Conservation (phyloP, 495 filamentous ascomycete species). For the Lasiosphaeriaceae sp. region DNA sequence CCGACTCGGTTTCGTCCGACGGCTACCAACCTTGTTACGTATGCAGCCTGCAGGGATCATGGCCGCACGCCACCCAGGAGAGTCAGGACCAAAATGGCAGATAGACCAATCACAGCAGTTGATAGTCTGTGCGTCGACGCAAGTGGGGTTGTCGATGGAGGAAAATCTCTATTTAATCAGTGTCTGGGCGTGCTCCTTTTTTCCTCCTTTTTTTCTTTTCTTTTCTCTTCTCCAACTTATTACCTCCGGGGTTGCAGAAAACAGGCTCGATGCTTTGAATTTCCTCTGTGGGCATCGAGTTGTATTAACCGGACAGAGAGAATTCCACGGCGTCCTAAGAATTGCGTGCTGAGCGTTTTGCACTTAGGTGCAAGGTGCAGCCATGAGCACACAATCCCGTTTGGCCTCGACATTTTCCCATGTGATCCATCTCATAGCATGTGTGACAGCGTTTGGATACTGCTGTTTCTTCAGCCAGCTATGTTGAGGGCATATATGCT, state of each 20-base stretch:
- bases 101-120: too few relatives aligned
- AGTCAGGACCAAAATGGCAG: too few relatives aligned
- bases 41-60: too few relatives aligned
- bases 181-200: not conserved
- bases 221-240: conserved; percentile 44
- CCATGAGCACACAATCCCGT: conserved; percentile 47
- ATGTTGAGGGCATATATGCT: too few relatives aligned
- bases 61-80: too few relatives aligned
- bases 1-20: too few relatives aligned
- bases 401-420: conserved; percentile 48
- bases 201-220: conserved; percentile 18
- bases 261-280: conserved; percentile 36
- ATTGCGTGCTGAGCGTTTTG: conserved; percentile 26
- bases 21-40: too few relatives aligned
- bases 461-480: too few relatives aligned
- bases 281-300: conserved; percentile 34
- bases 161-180: conserved; percentile 1
- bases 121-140: not conserved
- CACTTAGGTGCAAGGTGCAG: conserved; percentile 23
- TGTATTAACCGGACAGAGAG: conserved; percentile 48
- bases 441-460: too few relatives aligned
- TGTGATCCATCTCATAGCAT: too few relatives aligned
- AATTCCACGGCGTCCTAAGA: conserved; percentile 43
- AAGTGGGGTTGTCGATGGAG: not conserved
- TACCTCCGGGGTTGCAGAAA: conserved; percentile 39